Evolutionary conservation across 495 filamentous ascomycete genomes (phyloP).

Genomic region (Xylaria longipes): DNA sequence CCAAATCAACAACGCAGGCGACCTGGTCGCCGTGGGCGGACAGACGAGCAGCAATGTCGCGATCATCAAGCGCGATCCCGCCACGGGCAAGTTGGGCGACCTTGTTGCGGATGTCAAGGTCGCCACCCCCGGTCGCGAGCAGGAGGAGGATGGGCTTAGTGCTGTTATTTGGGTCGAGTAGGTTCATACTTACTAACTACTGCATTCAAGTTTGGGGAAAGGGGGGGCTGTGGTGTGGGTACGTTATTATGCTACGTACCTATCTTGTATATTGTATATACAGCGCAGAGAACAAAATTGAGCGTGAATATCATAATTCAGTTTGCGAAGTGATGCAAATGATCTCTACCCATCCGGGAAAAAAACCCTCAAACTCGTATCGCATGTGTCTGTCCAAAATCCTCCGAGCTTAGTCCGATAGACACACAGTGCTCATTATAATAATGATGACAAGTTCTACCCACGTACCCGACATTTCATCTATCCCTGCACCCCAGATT

Average conservation of each 20-base stretch:
- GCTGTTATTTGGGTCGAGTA: slow-evolving; percentile 55
- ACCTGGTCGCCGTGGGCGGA: slow-evolving; percentile 67
- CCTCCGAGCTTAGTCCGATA: no score
- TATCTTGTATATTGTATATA: not conserved
- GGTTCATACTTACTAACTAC: not conserved
- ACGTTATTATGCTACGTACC: no score
- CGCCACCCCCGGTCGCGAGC: slow-evolving; percentile 47
- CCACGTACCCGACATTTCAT: not conserved
- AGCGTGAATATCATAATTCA: not conserved
- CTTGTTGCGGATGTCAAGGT: slow-evolving; percentile 50
- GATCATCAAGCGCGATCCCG: slow-evolving; percentile 61
- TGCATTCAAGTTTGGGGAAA: not conserved
- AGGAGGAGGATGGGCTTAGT: slow-evolving; percentile 54
- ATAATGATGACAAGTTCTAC: no score
- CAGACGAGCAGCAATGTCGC: slow-evolving; percentile 68
- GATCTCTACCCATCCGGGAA: not conserved
- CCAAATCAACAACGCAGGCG: slow-evolving; percentile 66
- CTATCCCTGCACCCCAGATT: not conserved
- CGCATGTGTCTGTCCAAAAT: no score
- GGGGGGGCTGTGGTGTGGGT: not conserved
- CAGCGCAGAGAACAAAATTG: not conserved
- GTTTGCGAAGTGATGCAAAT: not conserved
- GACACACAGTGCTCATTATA: no score
- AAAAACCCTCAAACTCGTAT: not conserved
- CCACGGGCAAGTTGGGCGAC: slow-evolving; percentile 62